phyloP scores from a whole-genome alignment of 2,329 filamentous ascomycete species.

The Cryphonectria naterciae region DNA sequence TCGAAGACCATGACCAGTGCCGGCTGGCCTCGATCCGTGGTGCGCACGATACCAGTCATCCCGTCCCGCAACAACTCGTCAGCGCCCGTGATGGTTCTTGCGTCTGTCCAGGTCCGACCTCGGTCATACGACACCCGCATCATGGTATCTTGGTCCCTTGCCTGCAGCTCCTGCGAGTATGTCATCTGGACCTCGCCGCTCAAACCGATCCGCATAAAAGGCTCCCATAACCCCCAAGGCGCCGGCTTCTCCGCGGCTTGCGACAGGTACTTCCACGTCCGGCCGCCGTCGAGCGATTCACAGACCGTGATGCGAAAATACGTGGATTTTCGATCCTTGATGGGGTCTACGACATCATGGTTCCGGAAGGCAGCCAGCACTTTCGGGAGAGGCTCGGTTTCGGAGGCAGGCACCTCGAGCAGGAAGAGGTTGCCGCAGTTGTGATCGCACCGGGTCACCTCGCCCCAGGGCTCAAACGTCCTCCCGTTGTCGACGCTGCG shows the following conservation, averaged over 20 bases:
- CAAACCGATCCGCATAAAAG: constrained; percentile 46
- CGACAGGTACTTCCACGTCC: constrained; percentile 47
- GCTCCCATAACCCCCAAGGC: constrained; percentile 50
- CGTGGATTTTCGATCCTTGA: not conserved
- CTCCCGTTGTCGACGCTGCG: constrained; percentile 48
- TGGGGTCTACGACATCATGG: constrained; percentile 27
- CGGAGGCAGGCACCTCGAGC: constrained; percentile 42
- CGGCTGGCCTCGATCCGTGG: constrained; percentile 39
- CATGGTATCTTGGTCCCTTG: constrained; percentile 54
- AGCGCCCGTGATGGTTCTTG: constrained; percentile 40
- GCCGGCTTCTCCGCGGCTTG: constrained; percentile 47
- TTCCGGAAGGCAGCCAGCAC: constrained; percentile 55
- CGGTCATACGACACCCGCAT: constrained; percentile 47
- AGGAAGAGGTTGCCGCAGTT: constrained; percentile 54
- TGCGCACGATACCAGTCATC: constrained; percentile 49
- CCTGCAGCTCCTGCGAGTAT: constrained; percentile 51
- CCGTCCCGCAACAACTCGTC: constrained; percentile 45
- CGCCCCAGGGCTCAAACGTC: constrained; percentile 45
- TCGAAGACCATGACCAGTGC: constrained; percentile 51
- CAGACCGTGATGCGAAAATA: constrained; percentile 55
- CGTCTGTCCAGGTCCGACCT: constrained; percentile 48
- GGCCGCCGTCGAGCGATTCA: constrained; percentile 48
- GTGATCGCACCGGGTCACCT: constrained; percentile 47
- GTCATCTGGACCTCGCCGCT: constrained; percentile 46
- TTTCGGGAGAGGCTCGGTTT: constrained; percentile 30